These are phyloP conservation scores for Grosmannia serpens DNA, from an alignment of 2,329 filamentous ascomycete genomes.

Conservation along the genomic window DNA sequence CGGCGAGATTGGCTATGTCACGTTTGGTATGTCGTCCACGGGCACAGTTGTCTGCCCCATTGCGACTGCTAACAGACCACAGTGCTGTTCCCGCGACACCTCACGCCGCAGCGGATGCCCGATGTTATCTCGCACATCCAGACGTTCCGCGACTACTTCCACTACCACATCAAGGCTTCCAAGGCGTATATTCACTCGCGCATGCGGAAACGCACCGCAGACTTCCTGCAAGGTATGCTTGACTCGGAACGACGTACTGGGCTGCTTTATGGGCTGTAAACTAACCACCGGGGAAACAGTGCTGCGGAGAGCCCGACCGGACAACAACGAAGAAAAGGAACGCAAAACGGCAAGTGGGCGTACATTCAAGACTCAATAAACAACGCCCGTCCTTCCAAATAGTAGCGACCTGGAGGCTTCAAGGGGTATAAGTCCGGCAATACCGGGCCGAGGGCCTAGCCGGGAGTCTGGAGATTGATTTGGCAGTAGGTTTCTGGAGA, in stretches of 20 bases:
- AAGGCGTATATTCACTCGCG: slow-evolving; percentile 98
- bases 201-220: slow-evolving; percentile 94
- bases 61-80: slow-evolving; percentile 7
- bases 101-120: slow-evolving; percentile 79
- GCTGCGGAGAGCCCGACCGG: slow-evolving; percentile 86
- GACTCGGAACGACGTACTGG: background rate
- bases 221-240: slow-evolving; percentile 80
- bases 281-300: slow-evolving; percentile 40
- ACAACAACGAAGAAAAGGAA: slow-evolving; percentile 95
- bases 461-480: background rate
- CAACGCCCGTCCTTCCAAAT: no score
- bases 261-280: background rate
- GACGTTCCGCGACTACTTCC: slow-evolving; percentile 99
- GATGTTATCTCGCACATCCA: slow-evolving; percentile 99
- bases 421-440: background rate
- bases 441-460: background rate
- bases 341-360: slow-evolving; percentile 95
- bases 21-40: slow-evolving; percentile 90
- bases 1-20: slow-evolving; percentile 92
- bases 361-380: slow-evolving; percentile 54
- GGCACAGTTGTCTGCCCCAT: slow-evolving; percentile 40
- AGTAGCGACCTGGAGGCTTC: no score
- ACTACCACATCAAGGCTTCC: slow-evolving; percentile 99
- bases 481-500: background rate
- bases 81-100: slow-evolving; percentile 93